Evolutionary conservation across 768 basidiomycete species (phyloP), one percentile per base, ranked within the genome.

Genomic region (Russula sp.): DNA sequence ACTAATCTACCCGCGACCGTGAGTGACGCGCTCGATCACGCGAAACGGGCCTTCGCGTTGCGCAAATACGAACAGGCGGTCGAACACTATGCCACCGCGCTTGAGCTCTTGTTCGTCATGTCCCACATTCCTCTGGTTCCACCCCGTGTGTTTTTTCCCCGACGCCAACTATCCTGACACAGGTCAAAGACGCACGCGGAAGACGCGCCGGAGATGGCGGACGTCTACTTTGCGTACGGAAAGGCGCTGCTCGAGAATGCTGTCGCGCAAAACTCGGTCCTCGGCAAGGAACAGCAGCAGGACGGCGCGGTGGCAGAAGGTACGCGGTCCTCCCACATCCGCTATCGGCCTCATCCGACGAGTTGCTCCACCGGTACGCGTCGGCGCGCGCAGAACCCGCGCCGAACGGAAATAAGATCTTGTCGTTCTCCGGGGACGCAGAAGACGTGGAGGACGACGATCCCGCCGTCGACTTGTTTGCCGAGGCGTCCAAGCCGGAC

Each of bases 211-310:
- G 86, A 91, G 70, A 86, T 82, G 57, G 96, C 94, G 8, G 93
- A 98, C 70, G 72, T 96, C 22, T 90, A 98, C 64, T 88, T 96
- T 62, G 80, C 83, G 4, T 99, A 98, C 71, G 97, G 97, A 14
- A 94, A 89, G 73, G 94, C 97, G 4, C 76, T 98, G 47, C 80
- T 97, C 59, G 94, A 94, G 76, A 93, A 96, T 70, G 96, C 94
- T 6, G 91, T 98, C 63, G 75, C 84, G 4, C 89, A 94, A 70
- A 88, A 77, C 61, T 84, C 87, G 0, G 96, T 98, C n/a, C 75
- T 99, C 61, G 94, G 93, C 1, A 93, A 93, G 71, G 91, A 93
- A 44, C 87, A 90, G 67, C 77, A 80, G n/a, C 55, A 62, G 1
- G 85, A 87, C 50, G 79, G 82, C 7, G 78, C 71, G 6, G 82